A percentile compares a stretch with the other conserved stretches of the same genome.
Conservation (phyloP, 441 rosid species). For the Gossypium trilobum region DNA sequence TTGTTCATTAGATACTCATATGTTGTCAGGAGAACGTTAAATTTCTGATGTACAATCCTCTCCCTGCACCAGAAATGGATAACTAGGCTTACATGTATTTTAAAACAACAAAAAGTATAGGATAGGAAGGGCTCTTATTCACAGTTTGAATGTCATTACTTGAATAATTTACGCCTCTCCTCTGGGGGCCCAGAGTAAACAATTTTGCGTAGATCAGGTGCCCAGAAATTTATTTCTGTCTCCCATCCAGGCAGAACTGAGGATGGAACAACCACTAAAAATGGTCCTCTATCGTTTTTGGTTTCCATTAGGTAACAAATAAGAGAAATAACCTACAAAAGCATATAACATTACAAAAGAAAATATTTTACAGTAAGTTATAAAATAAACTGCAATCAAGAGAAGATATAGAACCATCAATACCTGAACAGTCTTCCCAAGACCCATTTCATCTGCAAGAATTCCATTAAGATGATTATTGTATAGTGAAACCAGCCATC, state of each 20-base stretch:
- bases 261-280: constrained; percentile 91
- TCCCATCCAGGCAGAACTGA: constrained; percentile 95
- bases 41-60: constrained; percentile 75
- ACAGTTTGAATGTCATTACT: constrained; percentile 38
- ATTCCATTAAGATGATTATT: constrained; percentile 90
- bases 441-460: constrained; percentile 98
- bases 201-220: constrained; percentile 64
- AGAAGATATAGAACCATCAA: constrained; percentile 3
- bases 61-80: constrained; percentile 53
- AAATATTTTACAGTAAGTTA: background rate
- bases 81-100: constrained; percentile 9
- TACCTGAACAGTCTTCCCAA: constrained; percentile 97
- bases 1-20: constrained; percentile 95
- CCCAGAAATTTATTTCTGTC: constrained; percentile 74
- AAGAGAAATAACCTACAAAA: constrained; percentile 68
- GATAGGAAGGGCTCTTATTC: constrained; percentile 5
- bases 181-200: constrained; percentile 87
- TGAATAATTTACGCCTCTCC: constrained; percentile 80
- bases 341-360: background rate
- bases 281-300: constrained; percentile 91
- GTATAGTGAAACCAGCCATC: constrained; percentile 88
- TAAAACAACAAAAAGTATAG: constrained; percentile 8
- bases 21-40: constrained; percentile 84
- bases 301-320: constrained; percentile 92
- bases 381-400: constrained; percentile 1